A percentile compares a stretch with the other conserved stretches of the same genome.
phyloP scores from a whole-genome alignment of 768 basidiomycete genomes.

The Lactarius evosmus region DNA sequence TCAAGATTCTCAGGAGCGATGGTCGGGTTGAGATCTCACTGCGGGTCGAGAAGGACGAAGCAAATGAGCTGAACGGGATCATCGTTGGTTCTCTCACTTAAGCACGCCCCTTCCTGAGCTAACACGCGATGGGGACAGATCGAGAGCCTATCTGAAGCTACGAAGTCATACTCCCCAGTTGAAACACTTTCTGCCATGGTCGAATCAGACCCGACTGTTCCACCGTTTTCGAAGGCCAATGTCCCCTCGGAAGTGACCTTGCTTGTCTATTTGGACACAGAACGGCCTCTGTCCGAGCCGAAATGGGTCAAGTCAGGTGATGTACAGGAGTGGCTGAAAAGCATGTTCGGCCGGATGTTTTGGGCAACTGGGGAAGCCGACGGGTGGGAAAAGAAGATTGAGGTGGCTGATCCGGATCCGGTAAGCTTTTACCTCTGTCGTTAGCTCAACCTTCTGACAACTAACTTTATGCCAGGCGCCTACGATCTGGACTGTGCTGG shows the following conservation, averaged over 20 bases:
- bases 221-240: slow-evolving; percentile 59
- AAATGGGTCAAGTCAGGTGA: slow-evolving; percentile 97
- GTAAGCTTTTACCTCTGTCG: slow-evolving; percentile 45
- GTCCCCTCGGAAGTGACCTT: slow-evolving; percentile 61
- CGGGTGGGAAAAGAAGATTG: slow-evolving; percentile 93
- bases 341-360: slow-evolving; percentile 84
- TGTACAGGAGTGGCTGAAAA: slow-evolving; percentile 89
- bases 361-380: slow-evolving; percentile 84
- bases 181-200: slow-evolving; percentile 44
- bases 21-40: slow-evolving; percentile 83
- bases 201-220: slow-evolving; percentile 61
- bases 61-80: slow-evolving; percentile 65
- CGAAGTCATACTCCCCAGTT: slow-evolving; percentile 66
- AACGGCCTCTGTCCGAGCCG: slow-evolving; percentile 87
- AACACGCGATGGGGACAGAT: slow-evolving; percentile 47
- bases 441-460: slow-evolving; percentile 2
- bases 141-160: slow-evolving; percentile 67
- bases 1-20: slow-evolving; percentile 77
- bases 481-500: slow-evolving; percentile 86
- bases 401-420: slow-evolving; percentile 91
- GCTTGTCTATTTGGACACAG: slow-evolving; percentile 77
- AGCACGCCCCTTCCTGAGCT: neutral
- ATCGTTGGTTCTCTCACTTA: slow-evolving; percentile 49
- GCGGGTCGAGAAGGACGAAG: slow-evolving; percentile 53
- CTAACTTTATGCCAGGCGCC: slow-evolving; percentile 58